These are phyloP conservation scores for Zopfia rhizophila DNA, from an alignment of 2,329 filamentous ascomycete species.

Conservation along the genomic window DNA sequence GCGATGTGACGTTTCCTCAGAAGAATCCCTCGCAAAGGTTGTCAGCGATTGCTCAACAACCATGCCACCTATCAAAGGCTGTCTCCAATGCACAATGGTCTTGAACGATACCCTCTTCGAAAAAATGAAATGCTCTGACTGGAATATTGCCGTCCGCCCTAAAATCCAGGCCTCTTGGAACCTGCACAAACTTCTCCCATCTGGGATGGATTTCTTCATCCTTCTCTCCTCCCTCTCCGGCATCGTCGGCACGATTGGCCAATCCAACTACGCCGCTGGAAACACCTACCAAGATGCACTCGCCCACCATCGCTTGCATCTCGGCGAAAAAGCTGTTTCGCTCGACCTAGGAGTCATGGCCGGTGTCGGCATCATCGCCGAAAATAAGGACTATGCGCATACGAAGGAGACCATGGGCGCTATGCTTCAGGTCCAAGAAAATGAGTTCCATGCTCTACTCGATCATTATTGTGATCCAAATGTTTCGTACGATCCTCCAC, in stretches of 20 bases:
- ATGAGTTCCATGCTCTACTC: no score
- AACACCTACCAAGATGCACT: conserved; percentile 23
- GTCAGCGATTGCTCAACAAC: no score
- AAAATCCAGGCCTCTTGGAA: background rate
- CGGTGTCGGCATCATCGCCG: conserved; percentile 19
- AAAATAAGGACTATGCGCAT: no score
- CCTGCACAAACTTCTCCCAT: no score
- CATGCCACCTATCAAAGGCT: conserved; percentile 23
- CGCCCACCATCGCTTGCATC: conserved; percentile 13
- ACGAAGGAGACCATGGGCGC: no score
- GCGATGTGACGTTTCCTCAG: conserved; percentile 6
- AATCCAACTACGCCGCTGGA: conserved; percentile 25
- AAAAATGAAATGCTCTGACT: background rate
- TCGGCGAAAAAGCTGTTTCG: background rate
- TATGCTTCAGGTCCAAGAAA: no score
- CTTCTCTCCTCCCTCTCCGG: conserved; percentile 19
- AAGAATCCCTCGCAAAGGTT: no score
- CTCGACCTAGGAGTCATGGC: conserved; percentile 16
- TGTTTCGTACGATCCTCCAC: no score
- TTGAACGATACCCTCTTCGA: conserved; percentile 1
- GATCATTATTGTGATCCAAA: no score
- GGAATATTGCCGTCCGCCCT: background rate
- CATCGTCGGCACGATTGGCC: conserved; percentile 15
- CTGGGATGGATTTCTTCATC: conserved; percentile 21
- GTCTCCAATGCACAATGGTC: conserved; percentile 27